Percentiles rank a stretch among this genome's conserved stretches.
phyloP scores from a whole-genome alignment of 179 eudicot species.

The Silene vulgaris region DNA sequence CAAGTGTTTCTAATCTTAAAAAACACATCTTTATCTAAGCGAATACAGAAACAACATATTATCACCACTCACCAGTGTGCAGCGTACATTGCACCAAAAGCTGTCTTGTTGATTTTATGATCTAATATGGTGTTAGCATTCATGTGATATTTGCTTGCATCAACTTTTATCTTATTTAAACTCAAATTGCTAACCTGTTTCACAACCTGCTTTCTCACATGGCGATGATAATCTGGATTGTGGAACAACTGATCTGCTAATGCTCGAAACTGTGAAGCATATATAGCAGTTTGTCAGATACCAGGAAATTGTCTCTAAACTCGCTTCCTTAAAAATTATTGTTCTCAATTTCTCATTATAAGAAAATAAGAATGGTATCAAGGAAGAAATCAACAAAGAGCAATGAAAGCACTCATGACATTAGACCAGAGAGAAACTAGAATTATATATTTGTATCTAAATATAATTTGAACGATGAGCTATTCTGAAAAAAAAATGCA shows the following conservation, averaged over 20 bases:
- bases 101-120: no score
- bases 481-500: no score
- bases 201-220: constrained; percentile 56
- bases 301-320: neutral
- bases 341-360: neutral
- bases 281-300: neutral
- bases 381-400: neutral
- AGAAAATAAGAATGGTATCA: neutral
- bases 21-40: neutral
- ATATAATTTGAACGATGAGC: no score
- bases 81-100: no score
- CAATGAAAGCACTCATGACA: neutral
- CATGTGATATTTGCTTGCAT: neutral
- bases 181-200: constrained; percentile 49
- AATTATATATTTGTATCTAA: no score
- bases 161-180: neutral
- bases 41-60: no score
- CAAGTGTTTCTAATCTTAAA: neutral
- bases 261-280: constrained; percentile 59
- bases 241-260: constrained; percentile 72
- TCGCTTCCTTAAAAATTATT: neutral
- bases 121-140: no score
- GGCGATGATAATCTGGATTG: constrained; percentile 65
- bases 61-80: no score
- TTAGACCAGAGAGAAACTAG: no score